phyloP scores from a whole-genome alignment of 2,329 filamentous ascomycete species.

The Beauveria bassiana region DNA sequence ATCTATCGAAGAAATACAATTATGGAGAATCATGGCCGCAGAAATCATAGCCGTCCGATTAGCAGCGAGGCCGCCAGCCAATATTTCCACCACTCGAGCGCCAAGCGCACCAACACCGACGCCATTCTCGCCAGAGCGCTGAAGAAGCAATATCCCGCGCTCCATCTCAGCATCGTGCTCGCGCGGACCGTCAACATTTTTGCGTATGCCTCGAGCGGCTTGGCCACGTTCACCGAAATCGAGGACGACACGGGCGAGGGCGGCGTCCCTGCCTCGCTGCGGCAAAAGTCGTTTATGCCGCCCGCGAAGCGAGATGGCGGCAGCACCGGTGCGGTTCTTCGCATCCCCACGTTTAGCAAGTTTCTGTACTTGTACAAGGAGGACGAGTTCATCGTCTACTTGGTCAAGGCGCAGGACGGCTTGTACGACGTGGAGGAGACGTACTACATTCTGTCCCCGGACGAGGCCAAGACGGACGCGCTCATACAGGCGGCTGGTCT shows the following conservation, averaged over 20 bases:
- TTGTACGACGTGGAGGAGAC: constrained; percentile 18
- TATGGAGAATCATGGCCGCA: not conserved
- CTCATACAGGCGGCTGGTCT: constrained; percentile 47
- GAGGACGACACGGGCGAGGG: constrained; percentile 16
- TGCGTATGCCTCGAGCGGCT: constrained; percentile 32
- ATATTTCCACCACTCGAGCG: constrained; percentile 32
- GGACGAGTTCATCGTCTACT: constrained; percentile 36
- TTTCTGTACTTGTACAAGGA: constrained; percentile 35
- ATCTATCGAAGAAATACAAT: not conserved
- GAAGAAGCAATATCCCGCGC: constrained; percentile 21
- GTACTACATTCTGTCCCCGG: constrained; percentile 31
- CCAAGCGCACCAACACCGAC: constrained; percentile 34
- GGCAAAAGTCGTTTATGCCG: constrained; percentile 32
- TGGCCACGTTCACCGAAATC: constrained; percentile 26
- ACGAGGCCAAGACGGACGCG: constrained; percentile 32
- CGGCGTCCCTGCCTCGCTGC: constrained; percentile 27
- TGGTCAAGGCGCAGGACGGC: constrained; percentile 35
- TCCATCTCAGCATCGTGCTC: constrained; percentile 5
- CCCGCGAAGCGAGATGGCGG: constrained; percentile 34
- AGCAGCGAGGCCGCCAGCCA: constrained; percentile 3
- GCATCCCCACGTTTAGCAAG: constrained; percentile 30
- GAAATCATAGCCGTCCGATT: not conserved
- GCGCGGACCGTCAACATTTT: constrained; percentile 29
- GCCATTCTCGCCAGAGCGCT: constrained; percentile 32
- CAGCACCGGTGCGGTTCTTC: constrained; percentile 25